phyloP scores from a whole-genome alignment of 2,329 filamentous ascomycete genomes.

The Diaporthe aspalathi region DNA sequence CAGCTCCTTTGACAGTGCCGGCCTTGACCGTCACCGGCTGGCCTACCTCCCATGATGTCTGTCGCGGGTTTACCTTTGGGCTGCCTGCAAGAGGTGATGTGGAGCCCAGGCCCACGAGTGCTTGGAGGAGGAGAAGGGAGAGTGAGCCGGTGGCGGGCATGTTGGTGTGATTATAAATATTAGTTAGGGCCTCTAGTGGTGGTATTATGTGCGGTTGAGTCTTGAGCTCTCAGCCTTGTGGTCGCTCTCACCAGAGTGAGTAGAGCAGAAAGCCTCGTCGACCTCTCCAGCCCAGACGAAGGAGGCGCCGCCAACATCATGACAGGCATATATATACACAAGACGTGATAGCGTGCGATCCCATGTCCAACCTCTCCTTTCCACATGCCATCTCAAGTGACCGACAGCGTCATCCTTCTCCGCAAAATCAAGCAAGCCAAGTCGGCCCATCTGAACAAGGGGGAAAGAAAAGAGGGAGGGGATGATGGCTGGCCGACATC shows the following conservation, averaged over 20 bases:
- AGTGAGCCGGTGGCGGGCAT: neutral
- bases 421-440: neutral
- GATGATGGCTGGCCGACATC: neutral
- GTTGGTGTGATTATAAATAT: neutral
- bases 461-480: neutral
- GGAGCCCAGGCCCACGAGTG: neutral
- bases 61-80: neutral
- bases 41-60: conserved; percentile 8
- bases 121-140: neutral
- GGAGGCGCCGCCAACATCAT: neutral
- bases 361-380: too few relatives aligned
- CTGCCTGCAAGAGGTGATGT: neutral
- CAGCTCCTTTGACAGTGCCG: neutral
- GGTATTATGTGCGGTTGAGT: neutral
- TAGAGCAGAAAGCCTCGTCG: neutral
- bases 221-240: neutral
- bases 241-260: neutral
- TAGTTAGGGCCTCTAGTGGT: neutral
- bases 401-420: neutral
- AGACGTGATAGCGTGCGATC: neutral
- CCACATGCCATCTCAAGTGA: conserved; percentile 15
- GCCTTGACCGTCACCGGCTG: neutral
- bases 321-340: neutral
- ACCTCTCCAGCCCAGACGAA: too few relatives aligned
- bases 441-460: conserved; percentile 1